A percentile compares a stretch with the other conserved stretches of the same genome.
These are phyloP conservation scores for Schizonepeta tenuifolia DNA, from an alignment of 257 asterid species.

Conservation along the genomic window DNA sequence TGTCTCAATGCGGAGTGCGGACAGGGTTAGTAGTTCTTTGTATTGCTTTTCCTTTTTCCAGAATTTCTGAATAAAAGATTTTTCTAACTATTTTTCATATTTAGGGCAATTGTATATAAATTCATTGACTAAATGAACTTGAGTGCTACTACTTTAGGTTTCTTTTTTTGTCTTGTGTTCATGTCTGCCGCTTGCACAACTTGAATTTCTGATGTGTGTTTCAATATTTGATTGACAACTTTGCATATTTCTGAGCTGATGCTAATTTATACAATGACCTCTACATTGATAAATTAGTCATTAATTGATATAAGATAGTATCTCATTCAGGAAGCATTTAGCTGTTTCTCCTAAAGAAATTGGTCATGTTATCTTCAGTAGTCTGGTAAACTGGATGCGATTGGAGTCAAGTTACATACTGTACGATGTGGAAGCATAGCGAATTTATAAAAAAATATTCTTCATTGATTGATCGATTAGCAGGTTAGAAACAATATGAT, in stretches of 20 bases:
- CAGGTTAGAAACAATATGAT: neutral
- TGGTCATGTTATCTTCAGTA: neutral
- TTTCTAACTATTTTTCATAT: constrained; percentile 1
- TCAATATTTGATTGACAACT: neutral
- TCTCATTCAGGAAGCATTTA: neutral
- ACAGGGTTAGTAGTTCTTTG: constrained; percentile 20
- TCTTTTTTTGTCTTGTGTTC: neutral
- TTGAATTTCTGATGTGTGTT: constrained; percentile 9
- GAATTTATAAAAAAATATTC: neutral
- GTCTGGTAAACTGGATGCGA: neutral
- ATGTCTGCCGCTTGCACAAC: too few species aligned
- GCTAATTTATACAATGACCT: neutral
- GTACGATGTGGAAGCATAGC: neutral
- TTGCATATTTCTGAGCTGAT: constrained; percentile 8
- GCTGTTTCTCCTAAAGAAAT: neutral
- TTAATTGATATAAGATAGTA: neutral
- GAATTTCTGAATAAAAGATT: neutral
- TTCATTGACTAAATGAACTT: neutral
- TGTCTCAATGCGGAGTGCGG: constrained; percentile 18
- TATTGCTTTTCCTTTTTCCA: neutral
- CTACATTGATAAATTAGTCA: neutral
- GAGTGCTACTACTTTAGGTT: neutral
- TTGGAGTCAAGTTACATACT: neutral
- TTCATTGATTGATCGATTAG: neutral
- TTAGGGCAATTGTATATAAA: neutral